Base-by-base conservation (phyloP, 352 stramenopile genomes). In the Pythium volutum region DNA sequence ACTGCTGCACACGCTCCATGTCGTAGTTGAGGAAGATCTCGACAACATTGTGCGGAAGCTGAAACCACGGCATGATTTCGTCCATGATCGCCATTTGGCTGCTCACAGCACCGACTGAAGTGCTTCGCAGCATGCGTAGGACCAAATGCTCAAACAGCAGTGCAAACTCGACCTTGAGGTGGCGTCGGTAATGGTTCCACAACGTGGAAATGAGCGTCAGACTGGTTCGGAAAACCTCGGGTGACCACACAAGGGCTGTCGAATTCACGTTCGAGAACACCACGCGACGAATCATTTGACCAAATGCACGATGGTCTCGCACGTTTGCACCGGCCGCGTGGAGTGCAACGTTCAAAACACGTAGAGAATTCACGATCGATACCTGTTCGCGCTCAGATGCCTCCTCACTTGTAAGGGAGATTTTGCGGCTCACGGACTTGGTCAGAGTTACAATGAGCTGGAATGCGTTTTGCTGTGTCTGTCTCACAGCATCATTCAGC, bases 21-120 rank as follows among this genome's bases (percentile, higher is more conserved):
- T 95, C 86, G 43, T 93, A 95, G 54, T 95, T 95, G 22, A 92
- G 62, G 47, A 95, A 95, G 8, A 95, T 88, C 58, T 95, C 86
- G 29, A 95, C 81, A 12, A 95, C 79, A 34, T 95, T 95, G 65
- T 92, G 84, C 2, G 86, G 82, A 2, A 95, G 73, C 54, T 95
- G 84, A 23, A 95, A 70, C 82, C 79, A 92, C 26, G 75, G 78
- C 4, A 64, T 86, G 47, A 95, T 67, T 41, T 93, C 86, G 25
- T 91, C 71, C 70, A 94, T 86, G 36, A 95, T 91, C 38, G 84
- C 68, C 39, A 88, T 64, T 60, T 93, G 84, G 52, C 85, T 78
- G n/a, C 70, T 76, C 38, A 67, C 53, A 5, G 84, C 76, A 22
- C 74, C 77, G 3, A 62, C 51, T 5, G 76, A 76, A 9, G 66